These are phyloP conservation scores for Tranzscheliella williamsii DNA, from an alignment of 1,284 basidiomycete genomes.

Conservation along the genomic window DNA sequence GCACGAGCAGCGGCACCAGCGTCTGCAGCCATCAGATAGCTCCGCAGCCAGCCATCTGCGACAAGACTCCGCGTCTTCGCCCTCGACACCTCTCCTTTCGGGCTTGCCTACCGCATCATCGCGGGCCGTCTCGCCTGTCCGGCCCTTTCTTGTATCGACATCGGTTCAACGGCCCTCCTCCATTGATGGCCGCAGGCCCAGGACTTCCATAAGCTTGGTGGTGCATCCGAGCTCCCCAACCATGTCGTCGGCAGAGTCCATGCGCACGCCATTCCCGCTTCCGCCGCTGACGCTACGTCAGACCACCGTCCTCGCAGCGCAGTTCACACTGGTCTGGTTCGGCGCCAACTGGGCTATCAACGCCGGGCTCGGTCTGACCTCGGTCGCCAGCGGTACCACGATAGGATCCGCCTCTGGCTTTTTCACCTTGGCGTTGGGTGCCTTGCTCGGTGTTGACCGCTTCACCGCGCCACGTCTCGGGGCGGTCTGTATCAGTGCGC, in stretches of 20 bases:
- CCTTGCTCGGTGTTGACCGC: constrained; percentile 79
- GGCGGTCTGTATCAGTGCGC: constrained; percentile 81
- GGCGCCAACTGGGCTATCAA: constrained; percentile 59
- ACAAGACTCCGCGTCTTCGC: neutral
- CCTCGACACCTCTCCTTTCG: neutral
- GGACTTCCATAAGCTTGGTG: constrained; percentile 26
- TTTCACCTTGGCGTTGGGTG: constrained; percentile 85
- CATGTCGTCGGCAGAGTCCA: neutral
- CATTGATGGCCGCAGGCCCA: constrained; percentile 54
- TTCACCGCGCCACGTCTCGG: constrained; percentile 75
- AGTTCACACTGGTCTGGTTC: constrained; percentile 59
- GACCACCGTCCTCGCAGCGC: constrained; percentile 46
- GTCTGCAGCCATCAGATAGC: constrained; percentile 8
- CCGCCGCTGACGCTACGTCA: constrained; percentile 53
- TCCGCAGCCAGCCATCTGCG: constrained; percentile 7
- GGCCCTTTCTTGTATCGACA: constrained; percentile 23
- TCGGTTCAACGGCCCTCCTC: constrained; percentile 45
- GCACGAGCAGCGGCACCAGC: too few relatives aligned
- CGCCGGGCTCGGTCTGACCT: constrained; percentile 51
- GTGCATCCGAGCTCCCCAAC: constrained; percentile 6
- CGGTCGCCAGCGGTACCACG: constrained; percentile 58
- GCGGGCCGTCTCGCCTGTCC: constrained; percentile 10
- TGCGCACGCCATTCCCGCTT: constrained; percentile 5
- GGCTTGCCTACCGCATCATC: neutral
- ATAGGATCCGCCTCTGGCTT: constrained; percentile 76